Percentiles rank a stretch among this genome's conserved stretches.
These are phyloP conservation scores for Gynochthodes officinalis DNA, from an alignment of 257 asterid genomes.

Conservation along the genomic window DNA sequence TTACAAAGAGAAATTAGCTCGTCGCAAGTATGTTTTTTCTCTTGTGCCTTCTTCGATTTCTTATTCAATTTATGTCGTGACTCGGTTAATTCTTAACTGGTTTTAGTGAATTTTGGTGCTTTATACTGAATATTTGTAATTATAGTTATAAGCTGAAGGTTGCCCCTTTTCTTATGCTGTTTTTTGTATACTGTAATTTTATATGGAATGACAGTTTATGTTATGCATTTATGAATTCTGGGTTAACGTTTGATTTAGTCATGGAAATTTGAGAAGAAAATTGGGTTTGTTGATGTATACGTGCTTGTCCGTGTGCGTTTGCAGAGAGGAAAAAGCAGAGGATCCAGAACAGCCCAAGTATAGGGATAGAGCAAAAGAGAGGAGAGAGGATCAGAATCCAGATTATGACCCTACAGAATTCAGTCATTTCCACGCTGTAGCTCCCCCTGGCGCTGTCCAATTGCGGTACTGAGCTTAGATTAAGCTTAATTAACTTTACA, in stretches of 20 bases:
- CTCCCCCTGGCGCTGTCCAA: slow-evolving; percentile 93
- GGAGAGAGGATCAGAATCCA: slow-evolving; percentile 96
- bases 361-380: slow-evolving; percentile 92
- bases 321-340: slow-evolving; percentile 85
- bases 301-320: background rate
- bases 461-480: slow-evolving; percentile 41
- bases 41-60: too few relatives aligned
- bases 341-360: slow-evolving; percentile 82
- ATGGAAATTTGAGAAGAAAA: background rate
- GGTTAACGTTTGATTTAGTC: background rate
- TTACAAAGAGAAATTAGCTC: slow-evolving; percentile 29
- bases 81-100: background rate
- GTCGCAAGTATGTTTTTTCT: slow-evolving; percentile 22
- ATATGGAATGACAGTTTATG: background rate
- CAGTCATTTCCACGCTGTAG: slow-evolving; percentile 91
- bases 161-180: background rate
- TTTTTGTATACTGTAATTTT: background rate
- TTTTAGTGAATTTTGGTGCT: background rate
- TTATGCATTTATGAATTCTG: background rate
- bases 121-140: background rate
- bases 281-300: background rate
- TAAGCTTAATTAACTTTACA: background rate
- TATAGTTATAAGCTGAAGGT: background rate
- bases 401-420: slow-evolving; percentile 84
- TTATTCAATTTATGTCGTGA: background rate